Evolutionary conservation across 139 green algal species (phyloP).

Genomic region (Ostreobium quekettii): DNA sequence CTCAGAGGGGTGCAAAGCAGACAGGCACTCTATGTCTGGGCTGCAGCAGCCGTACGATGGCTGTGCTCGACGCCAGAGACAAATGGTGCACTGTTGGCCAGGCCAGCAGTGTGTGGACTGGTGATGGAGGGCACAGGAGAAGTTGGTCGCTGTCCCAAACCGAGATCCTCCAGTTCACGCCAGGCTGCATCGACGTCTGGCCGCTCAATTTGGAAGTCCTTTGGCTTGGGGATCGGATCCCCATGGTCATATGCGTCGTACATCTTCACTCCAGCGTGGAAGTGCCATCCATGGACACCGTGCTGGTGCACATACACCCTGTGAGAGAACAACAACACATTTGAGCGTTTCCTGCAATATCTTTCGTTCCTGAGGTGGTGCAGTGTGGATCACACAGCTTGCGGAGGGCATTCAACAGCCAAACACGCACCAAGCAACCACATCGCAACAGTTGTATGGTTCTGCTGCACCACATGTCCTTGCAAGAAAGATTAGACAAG

Average conservation of each 20-base stretch:
- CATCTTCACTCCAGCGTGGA: not conserved
- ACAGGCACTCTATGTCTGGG: no score
- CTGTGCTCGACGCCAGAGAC: no score
- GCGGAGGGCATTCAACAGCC: not conserved
- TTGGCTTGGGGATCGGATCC: conserved; percentile 5
- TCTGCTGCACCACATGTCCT: no score
- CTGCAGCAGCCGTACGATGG: no score
- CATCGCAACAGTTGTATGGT: no score
- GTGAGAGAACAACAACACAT: not conserved
- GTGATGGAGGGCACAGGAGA: no score
- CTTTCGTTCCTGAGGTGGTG: no score
- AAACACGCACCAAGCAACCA: not conserved
- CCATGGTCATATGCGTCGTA: conserved; percentile 12
- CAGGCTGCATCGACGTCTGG: not conserved
- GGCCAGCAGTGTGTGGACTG: no score
- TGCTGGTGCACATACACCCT: conserved; percentile 14
- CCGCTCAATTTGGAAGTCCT: conserved; percentile 1
- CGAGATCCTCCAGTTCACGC: conserved; percentile 8
- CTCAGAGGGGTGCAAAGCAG: no score
- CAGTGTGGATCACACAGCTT: not conserved
- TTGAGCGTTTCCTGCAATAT: no score
- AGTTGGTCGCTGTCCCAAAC: no score
- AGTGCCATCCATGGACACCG: conserved; percentile 14
- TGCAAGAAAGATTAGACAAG: not conserved
- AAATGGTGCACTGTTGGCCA: no score